Conservation (phyloP, 345 rosid genomes). For the Bruguiera gymnorhiza region DNA sequence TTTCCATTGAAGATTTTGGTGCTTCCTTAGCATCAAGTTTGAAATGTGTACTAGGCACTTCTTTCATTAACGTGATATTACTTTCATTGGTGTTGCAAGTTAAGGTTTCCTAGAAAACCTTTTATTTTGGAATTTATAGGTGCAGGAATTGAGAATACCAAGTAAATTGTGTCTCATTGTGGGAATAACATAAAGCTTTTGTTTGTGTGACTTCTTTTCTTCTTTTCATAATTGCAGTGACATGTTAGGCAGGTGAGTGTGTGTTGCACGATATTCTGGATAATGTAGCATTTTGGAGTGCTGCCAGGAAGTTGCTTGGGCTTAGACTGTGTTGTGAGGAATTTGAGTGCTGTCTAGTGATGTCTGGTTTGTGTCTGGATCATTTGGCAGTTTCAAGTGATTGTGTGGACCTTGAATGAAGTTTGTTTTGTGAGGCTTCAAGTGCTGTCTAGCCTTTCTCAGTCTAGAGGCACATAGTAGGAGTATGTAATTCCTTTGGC, state of each 20-base stretch:
- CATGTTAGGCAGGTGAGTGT: conserved; percentile 13
- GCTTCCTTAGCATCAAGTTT: not conserved
- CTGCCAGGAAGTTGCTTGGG: conserved; percentile 4
- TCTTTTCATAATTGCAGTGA: conserved; percentile 1
- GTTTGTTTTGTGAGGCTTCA: conserved; percentile 15
- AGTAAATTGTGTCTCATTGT: not conserved
- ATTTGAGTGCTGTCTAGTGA: conserved; percentile 13
- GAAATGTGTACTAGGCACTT: not conserved
- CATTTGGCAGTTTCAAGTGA: conserved; percentile 12
- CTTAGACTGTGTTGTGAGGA: conserved; percentile 5
- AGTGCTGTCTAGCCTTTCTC: conserved; percentile 11
- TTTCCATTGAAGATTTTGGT: not conserved
- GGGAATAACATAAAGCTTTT: conserved; percentile 1
- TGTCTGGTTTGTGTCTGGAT: conserved; percentile 10
- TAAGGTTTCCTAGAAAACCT: not conserved
- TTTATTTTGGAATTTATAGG: conserved; percentile 1
- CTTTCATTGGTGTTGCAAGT: not conserved
- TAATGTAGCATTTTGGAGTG: conserved; percentile 7
- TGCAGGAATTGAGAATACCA: conserved; percentile 1
- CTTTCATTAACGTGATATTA: not conserved
- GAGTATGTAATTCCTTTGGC: not conserved
- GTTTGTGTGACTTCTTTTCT: conserved; percentile 6
- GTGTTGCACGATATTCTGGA: conserved; percentile 2
- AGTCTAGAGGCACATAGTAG: conserved; percentile 2
- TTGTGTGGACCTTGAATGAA: conserved; percentile 13